Evolutionary conservation across 306 rosid species (phyloP).

Genomic region (Ormosia semicastrata): DNA sequence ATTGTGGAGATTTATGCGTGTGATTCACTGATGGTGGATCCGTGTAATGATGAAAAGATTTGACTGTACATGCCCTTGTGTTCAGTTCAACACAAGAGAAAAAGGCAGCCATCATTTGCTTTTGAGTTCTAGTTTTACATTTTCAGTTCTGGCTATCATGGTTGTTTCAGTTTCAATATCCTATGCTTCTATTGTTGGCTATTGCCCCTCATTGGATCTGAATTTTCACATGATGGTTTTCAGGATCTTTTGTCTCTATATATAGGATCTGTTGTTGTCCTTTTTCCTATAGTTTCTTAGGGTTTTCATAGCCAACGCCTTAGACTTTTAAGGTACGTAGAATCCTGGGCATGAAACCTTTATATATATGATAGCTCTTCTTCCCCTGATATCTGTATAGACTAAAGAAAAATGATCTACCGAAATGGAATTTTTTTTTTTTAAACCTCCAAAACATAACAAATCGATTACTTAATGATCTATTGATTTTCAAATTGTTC

Average conservation of each 20-base stretch:
- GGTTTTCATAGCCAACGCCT: conserved; percentile 26
- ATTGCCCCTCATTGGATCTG: conserved; percentile 20
- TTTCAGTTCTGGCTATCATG: conserved; percentile 12
- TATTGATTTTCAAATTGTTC: not conserved
- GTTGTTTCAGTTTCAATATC: conserved; percentile 16
- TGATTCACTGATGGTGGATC: conserved; percentile 20
- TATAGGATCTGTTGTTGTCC: conserved; percentile 1
- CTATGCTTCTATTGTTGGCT: not conserved
- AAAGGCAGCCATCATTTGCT: conserved; percentile 40
- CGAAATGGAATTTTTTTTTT: not conserved
- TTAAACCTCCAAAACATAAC: not conserved
- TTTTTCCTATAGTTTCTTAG: conserved; percentile 21
- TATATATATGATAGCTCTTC: not conserved
- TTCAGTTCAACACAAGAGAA: conserved; percentile 10
- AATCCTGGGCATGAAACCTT: not conserved
- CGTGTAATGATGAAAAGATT: conserved; percentile 42
- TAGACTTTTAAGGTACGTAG: not conserved
- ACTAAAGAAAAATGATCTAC: not conserved
- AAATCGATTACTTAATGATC: not conserved
- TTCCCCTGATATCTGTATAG: not conserved
- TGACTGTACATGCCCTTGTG: conserved; percentile 29
- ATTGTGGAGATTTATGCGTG: not conserved
- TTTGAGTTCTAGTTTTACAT: conserved; percentile 8
- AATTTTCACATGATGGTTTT: conserved; percentile 17
- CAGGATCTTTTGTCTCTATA: not conserved